Base-by-base conservation (phyloP, 495 filamentous ascomycete genomes). In the Penicillium waksmanii region DNA sequence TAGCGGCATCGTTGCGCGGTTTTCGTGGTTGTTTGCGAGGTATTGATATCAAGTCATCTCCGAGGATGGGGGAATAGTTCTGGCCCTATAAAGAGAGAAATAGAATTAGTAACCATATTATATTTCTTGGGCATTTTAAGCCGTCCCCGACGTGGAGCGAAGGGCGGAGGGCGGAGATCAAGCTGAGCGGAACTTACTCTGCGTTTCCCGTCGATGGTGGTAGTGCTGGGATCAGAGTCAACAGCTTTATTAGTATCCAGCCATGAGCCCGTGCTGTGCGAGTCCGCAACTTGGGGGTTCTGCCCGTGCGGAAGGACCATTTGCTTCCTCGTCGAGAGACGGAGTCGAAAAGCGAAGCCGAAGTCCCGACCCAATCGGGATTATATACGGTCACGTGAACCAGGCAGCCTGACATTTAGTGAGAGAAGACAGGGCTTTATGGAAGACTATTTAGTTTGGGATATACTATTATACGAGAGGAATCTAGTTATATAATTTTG, bases 1-100 rank as follows among this genome's bases (percentile, higher is more conserved):
- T 93, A 12, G 90, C 89, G 21, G 90, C 89, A 83, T 91, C 88
- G 64, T 81, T 87, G 55, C 80, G 79, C 33, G 82, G 77, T 23
- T 82, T 63, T 42, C 44, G 18, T 9, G 46, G 46, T 48, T 48
- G 46, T 48, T 48, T 48, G 11, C 46, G 18, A 5, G 46, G 46
- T 12, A 48, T 48, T 5, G 46, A 48, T 5, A 48, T 48, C 23
- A 48, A 27, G 21, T 48, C 46, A 27, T 48, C 46, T 48, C 46
- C 46, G n/a, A 48, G 46, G 23, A 48, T 27, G 19, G 46, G 44
- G 3, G 46, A 48, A n/a, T 48, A 48, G 10, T 38, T 38, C 36
- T 38, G 46, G 19, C 46, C 46, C 46, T 48, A 27, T 25, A 48
- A 0, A 23, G 42, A 44, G n/a, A 27, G 10, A 48, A 11, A 48